Percentiles rank a stretch among this genome's conserved stretches.
These are phyloP conservation scores for Afroboletus lepidellus DNA, from an alignment of 1,284 basidiomycete species.

Conservation along the genomic window DNA sequence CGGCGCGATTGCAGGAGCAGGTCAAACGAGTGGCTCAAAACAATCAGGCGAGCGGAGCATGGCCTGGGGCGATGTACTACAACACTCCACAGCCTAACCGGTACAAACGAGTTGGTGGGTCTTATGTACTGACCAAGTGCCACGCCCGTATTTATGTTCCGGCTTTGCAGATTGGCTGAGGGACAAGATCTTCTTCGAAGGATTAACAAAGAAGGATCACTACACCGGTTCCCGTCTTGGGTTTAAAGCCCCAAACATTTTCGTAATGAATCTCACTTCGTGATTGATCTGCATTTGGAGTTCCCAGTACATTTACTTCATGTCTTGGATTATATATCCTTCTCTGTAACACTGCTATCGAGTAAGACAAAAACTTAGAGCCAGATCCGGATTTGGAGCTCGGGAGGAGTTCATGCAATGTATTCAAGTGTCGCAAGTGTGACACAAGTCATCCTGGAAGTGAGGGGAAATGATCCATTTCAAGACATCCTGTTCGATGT, in stretches of 20 bases:
- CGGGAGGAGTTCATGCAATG: no score
- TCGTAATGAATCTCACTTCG: constrained; percentile 52
- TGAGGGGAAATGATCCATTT: no score
- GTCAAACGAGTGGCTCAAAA: constrained; percentile 57
- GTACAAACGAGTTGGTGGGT: constrained; percentile 59
- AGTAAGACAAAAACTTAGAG: no score
- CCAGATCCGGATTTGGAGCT: no score
- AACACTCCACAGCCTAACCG: constrained; percentile 45
- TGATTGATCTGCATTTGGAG: constrained; percentile 10
- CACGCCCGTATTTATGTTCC: constrained; percentile 1
- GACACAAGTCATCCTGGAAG: no score
- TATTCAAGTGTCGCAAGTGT: no score
- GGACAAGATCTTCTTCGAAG: constrained; percentile 68
- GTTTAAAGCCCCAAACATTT: constrained; percentile 73
- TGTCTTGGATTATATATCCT: constrained; percentile 11
- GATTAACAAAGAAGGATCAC: constrained; percentile 54
- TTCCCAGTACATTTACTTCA: constrained; percentile 3
- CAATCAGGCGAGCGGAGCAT: constrained; percentile 37
- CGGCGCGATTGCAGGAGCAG: constrained; percentile 64
- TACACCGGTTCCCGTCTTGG: constrained; percentile 64
- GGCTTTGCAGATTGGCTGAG: constrained; percentile 64
- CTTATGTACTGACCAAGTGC: background rate
- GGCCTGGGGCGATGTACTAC: constrained; percentile 44
- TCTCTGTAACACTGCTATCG: no score
- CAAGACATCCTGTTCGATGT: no score